Evolutionary conservation across 78 protist species (phyloP).

Genomic region (Speleostelium caveatum): DNA sequence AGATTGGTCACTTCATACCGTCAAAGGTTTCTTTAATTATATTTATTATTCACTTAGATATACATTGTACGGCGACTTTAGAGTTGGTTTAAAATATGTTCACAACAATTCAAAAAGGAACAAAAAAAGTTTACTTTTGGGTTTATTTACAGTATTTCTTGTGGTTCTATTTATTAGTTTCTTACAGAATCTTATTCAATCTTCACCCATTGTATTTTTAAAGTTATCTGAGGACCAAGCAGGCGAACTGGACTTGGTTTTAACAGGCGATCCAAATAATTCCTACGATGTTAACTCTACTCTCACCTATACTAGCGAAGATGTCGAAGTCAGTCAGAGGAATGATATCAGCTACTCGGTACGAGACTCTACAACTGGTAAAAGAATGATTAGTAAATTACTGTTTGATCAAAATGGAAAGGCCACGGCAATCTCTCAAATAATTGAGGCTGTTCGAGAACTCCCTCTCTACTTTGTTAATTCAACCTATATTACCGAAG

Average conservation of each 20-base stretch:
- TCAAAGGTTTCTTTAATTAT: constrained; percentile 11
- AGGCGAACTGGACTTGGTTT: constrained; percentile 78
- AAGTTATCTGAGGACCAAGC: constrained; percentile 83
- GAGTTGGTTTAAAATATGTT: constrained; percentile 81
- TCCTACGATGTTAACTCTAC: too few species aligned
- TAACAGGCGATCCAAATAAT: constrained; percentile 45
- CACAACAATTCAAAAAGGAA: constrained; percentile 57
- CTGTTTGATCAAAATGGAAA: too few species aligned
- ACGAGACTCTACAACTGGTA: not conserved
- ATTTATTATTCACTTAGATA: constrained; percentile 24
- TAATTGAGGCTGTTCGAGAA: not conserved
- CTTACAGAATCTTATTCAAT: constrained; percentile 70
- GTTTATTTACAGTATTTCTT: constrained; percentile 80
- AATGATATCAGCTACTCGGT: not conserved
- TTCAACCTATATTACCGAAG: constrained; percentile 25
- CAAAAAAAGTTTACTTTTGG: constrained; percentile 45
- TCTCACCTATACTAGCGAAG: not conserved
- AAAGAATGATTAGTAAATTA: too few species aligned
- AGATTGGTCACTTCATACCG: not conserved
- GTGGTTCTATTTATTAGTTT: constrained; percentile 79
- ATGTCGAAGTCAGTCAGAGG: not conserved
- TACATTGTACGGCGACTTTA: constrained; percentile 40
- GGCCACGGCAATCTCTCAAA: not conserved
- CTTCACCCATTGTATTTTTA: constrained; percentile 81
- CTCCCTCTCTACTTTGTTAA: constrained; percentile 34